phyloP scores from a whole-genome alignment of 371 early-diverging fungal species.

The Actinomortierella ambigua region DNA sequence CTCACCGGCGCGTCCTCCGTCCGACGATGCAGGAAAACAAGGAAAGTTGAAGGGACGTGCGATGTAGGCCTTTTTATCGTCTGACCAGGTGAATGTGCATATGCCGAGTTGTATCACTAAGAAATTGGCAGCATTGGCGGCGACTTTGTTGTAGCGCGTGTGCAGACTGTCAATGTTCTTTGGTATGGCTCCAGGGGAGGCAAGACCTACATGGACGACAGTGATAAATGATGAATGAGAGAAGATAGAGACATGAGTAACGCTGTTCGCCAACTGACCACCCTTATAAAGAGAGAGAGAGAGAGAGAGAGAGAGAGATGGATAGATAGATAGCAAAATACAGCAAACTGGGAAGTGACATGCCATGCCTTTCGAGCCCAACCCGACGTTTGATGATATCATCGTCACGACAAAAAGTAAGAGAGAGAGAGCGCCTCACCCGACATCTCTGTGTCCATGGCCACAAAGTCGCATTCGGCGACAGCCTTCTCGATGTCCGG shows the following conservation, averaged over 20 bases:
- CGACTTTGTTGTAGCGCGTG: constrained; percentile 29
- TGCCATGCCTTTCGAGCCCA: too few relatives aligned
- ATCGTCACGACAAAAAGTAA: too few relatives aligned
- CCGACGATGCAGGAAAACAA: constrained; percentile 65
- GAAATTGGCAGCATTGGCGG: constrained; percentile 46
- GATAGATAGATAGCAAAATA: too few relatives aligned
- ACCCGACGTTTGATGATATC: too few relatives aligned
- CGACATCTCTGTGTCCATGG: constrained; percentile 88
- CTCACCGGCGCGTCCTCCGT: constrained; percentile 50
- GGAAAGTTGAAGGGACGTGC: constrained; percentile 77
- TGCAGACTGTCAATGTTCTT: constrained; percentile 26
- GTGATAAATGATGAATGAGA: too few relatives aligned
- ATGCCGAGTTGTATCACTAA: constrained; percentile 72
- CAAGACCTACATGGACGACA: constrained; percentile 21
- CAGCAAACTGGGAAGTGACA: too few relatives aligned
- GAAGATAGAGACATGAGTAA: too few relatives aligned
- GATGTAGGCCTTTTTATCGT: constrained; percentile 50
- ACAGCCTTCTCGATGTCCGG: constrained; percentile 69
- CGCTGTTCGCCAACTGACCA: too few relatives aligned
- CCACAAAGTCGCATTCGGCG: constrained; percentile 74
- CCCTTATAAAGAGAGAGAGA: constrained; percentile 1
- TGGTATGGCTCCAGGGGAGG: constrained; percentile 17
- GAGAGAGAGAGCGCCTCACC: constrained; percentile 57
- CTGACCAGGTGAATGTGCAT: constrained; percentile 65
- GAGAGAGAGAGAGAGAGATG: neutral